Conservation (phyloP, 441 rosid species). For the Syzygium malaccense region DNA sequence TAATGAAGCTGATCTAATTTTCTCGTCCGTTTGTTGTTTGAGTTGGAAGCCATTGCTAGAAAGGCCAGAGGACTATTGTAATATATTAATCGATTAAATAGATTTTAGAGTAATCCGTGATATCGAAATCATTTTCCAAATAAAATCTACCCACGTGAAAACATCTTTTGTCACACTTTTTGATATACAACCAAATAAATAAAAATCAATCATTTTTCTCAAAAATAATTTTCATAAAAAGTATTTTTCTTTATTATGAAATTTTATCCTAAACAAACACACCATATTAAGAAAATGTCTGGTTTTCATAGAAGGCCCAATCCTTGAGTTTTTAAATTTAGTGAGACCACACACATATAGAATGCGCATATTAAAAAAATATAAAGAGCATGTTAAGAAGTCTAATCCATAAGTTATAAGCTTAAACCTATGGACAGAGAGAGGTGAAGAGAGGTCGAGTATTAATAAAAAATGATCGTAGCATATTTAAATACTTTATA, state of each 20-base stretch:
- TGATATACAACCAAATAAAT: neutral
- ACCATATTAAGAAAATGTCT: neutral
- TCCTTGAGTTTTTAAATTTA: neutral
- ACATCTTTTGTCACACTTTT: neutral
- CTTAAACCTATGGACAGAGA: neutral
- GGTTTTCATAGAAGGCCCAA: neutral
- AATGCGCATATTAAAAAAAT: neutral
- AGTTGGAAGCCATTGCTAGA: too few species aligned
- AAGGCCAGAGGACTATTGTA: too few species aligned
- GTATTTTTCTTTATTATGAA: neutral
- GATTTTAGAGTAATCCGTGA: neutral
- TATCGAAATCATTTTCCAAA: neutral
- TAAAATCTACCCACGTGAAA: neutral
- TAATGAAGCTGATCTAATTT: too few species aligned
- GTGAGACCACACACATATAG: neutral
- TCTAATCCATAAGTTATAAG: neutral
- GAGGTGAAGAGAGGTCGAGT: rapidly evolving
- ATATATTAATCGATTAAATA: too few species aligned
- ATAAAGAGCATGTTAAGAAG: rapidly evolving
- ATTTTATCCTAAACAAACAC: neutral
- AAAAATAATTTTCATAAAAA: neutral
- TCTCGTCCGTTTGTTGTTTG: too few species aligned
- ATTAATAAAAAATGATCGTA: rapidly evolving
- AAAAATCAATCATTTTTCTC: neutral
- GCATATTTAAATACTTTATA: neutral